These are phyloP conservation scores for Fusarium bulbicola DNA, from an alignment of 2,329 filamentous ascomycete genomes.

Conservation along the genomic window DNA sequence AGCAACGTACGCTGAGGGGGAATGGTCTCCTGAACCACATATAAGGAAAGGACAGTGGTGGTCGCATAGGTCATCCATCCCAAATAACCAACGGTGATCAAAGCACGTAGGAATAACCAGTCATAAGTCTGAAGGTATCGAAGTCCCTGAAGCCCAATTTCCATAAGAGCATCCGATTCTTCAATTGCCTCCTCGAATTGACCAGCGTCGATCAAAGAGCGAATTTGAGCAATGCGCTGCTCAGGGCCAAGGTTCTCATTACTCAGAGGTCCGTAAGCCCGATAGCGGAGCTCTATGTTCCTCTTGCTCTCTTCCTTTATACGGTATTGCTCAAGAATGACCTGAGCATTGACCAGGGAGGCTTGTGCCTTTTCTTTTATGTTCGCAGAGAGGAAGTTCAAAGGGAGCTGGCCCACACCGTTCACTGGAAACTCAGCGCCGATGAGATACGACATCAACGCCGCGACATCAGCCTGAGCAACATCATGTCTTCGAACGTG, in stretches of 20 bases:
- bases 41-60: conserved; percentile 86
- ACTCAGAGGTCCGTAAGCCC: conserved; percentile 76
- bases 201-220: conserved; percentile 70
- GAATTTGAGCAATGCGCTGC: conserved; percentile 73
- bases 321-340: conserved; percentile 93
- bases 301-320: conserved; percentile 92
- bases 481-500: conserved; percentile 89
- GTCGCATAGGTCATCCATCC: conserved; percentile 96
- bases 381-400: conserved; percentile 80
- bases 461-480: conserved; percentile 90
- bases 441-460: conserved; percentile 92
- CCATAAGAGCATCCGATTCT: conserved; percentile 79
- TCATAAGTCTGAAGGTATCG: conserved; percentile 98
- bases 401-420: conserved; percentile 90
- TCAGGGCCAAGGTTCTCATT: conserved; percentile 70
- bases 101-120: conserved; percentile 91
- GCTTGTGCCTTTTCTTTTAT: conserved; percentile 83
- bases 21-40: conserved; percentile 79
- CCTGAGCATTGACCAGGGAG: conserved; percentile 82
- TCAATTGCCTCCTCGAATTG: conserved; percentile 81
- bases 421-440: conserved; percentile 94
- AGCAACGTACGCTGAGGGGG: conserved; percentile 69
- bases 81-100: conserved; percentile 90
- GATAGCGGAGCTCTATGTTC: conserved; percentile 78
- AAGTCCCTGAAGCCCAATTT: conserved; percentile 80